Percentiles rank a stretch among this genome's conserved stretches.
These are phyloP conservation scores for Linum usitatissimum DNA, from an alignment of 345 rosid species.

Conservation along the genomic window DNA sequence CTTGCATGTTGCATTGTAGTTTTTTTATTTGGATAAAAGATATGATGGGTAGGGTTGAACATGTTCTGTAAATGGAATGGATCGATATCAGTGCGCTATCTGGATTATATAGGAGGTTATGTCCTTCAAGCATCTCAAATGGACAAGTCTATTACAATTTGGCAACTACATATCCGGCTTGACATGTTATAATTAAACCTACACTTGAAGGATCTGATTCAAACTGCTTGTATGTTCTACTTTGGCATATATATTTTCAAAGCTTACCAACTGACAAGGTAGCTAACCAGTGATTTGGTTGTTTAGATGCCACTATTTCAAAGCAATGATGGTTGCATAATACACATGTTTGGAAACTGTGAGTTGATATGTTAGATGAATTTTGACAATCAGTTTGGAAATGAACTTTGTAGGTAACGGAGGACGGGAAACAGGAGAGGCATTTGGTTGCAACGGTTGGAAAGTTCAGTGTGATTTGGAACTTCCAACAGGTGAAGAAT, in stretches of 20 bases:
- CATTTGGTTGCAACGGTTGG: conserved; percentile 97
- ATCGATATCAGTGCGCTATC: background rate
- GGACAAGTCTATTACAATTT: background rate
- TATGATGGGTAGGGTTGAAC: background rate
- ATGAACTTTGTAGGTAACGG: conserved; percentile 43
- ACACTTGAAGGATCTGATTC: background rate
- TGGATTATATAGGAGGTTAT: background rate
- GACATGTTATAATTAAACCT: no score
- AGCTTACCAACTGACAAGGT: background rate
- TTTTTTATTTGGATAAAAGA: background rate
- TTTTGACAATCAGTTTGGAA: background rate
- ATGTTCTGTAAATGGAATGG: background rate
- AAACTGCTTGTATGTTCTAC: background rate
- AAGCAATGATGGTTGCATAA: background rate
- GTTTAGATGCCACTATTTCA: background rate
- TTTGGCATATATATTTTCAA: background rate
- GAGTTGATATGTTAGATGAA: background rate
- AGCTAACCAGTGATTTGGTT: background rate
- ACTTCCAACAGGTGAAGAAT: conserved; percentile 72
- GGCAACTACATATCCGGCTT: background rate
- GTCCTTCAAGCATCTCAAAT: background rate
- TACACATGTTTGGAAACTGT: background rate
- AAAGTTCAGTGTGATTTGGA: conserved; percentile 90
- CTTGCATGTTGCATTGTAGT: no score
- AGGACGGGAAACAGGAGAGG: conserved; percentile 73